Conservation (phyloP, 176 grass and related monocot species). For the Themeda triandra region DNA sequence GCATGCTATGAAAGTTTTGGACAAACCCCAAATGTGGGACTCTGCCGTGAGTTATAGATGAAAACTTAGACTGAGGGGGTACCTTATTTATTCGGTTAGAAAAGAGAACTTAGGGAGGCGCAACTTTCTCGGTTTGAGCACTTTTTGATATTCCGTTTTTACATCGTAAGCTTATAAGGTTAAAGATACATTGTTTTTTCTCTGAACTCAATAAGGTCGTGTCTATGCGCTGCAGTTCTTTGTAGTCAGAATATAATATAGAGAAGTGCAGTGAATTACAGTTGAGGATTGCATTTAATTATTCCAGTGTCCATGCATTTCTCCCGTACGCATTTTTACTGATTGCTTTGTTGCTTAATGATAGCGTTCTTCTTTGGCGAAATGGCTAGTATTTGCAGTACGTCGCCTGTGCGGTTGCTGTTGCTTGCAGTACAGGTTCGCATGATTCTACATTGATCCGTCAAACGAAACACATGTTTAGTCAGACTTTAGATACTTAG, state of each 20-base stretch:
- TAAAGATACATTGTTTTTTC: slow-evolving; percentile 56
- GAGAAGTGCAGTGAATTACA: slow-evolving; percentile 31
- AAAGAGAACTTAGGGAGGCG: slow-evolving; percentile 28
- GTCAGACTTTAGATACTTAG: background rate
- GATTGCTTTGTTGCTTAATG: background rate
- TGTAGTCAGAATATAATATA: slow-evolving; percentile 47
- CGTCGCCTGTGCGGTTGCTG: background rate
- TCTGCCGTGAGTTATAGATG: slow-evolving; percentile 36
- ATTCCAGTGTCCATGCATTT: background rate
- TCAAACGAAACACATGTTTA: background rate
- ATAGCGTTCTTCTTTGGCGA: background rate
- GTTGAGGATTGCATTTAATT: slow-evolving; percentile 19
- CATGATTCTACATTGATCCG: background rate
- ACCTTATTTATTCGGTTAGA: slow-evolving; percentile 49
- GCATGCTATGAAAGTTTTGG: slow-evolving; percentile 55
- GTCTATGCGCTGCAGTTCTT: slow-evolving; percentile 26
- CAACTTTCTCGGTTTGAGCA: slow-evolving; percentile 34
- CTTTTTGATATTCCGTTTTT: slow-evolving; percentile 34
- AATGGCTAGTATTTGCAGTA: background rate
- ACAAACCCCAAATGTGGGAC: slow-evolving; percentile 4
- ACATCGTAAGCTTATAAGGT: slow-evolving; percentile 31
- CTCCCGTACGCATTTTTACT: background rate
- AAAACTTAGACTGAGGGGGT: slow-evolving; percentile 26
- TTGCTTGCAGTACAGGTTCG: background rate
- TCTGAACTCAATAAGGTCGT: slow-evolving; percentile 41